Conservation (phyloP, 108 stramenopile species). For the Hondaea fermentalgiana region DNA sequence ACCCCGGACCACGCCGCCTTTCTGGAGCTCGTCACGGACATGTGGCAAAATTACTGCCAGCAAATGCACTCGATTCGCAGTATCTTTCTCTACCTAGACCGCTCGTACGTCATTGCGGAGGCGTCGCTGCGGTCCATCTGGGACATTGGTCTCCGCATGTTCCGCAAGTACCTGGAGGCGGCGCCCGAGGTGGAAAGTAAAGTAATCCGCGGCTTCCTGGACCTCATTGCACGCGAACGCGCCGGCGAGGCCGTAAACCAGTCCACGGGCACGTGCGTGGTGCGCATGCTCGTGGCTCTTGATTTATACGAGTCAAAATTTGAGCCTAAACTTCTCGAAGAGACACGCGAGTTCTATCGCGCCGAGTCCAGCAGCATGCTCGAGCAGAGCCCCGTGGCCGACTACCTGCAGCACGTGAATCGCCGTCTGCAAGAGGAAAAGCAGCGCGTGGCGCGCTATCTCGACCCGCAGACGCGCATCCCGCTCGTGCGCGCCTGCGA, state of each 20-base stretch:
- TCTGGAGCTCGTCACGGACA: slow-evolving; percentile 33
- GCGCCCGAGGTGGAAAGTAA: slow-evolving; percentile 24
- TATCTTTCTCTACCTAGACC: slow-evolving; percentile 70
- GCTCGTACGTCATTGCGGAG: slow-evolving; percentile 46
- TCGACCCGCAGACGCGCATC: slow-evolving; percentile 35
- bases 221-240: slow-evolving; percentile 34
- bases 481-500: slow-evolving; percentile 37
- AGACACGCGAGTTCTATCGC: slow-evolving; percentile 36
- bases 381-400: slow-evolving; percentile 25
- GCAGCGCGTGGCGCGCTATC: slow-evolving; percentile 29
- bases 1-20: slow-evolving; percentile 22
- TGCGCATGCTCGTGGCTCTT: slow-evolving; percentile 26
- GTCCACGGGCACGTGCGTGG: slow-evolving; percentile 23
- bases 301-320: slow-evolving; percentile 32
- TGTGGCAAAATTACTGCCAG: slow-evolving; percentile 49
- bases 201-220: slow-evolving; percentile 30
- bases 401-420: slow-evolving; percentile 45
- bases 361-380: slow-evolving; percentile 36
- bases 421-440: slow-evolving; percentile 20
- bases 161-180: slow-evolving; percentile 7
- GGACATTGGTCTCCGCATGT: slow-evolving; percentile 45
- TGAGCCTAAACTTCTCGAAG: slow-evolving; percentile 30
- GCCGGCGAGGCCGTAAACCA: slow-evolving; percentile 36
- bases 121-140: slow-evolving; percentile 30
- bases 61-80: slow-evolving; percentile 60